A percentile compares a stretch with the other conserved stretches of the same genome.
phyloP scores from a whole-genome alignment of 257 asterid genomes.

The Solanum bukasovii region DNA sequence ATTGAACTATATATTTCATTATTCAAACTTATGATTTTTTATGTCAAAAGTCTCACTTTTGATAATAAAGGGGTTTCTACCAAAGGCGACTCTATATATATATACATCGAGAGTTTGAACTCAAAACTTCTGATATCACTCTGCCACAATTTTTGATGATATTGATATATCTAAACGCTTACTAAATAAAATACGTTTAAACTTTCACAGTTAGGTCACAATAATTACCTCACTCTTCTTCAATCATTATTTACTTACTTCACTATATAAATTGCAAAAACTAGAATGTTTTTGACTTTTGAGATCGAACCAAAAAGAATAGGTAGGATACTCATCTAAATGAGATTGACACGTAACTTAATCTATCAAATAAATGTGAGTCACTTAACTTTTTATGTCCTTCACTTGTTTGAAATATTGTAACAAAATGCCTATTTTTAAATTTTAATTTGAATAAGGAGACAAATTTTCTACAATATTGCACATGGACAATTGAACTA shows the following conservation, averaged over 20 bases:
- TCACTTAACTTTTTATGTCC: neutral
- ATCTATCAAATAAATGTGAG: neutral
- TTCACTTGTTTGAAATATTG: neutral
- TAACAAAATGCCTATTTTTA: neutral
- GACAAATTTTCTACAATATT: neutral
- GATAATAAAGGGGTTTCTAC: rapidly evolving
- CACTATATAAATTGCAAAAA: neutral
- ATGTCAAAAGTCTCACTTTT: rapidly evolving
- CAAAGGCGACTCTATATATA: neutral
- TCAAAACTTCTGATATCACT: neutral
- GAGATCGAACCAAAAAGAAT: neutral
- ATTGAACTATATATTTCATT: too few species aligned
- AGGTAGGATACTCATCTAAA: neutral
- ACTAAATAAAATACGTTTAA: neutral
- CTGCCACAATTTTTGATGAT: too few species aligned
- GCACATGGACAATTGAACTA: neutral
- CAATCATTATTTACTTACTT: neutral
- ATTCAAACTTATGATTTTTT: neutral
- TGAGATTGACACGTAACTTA: neutral
- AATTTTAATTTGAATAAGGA: neutral
- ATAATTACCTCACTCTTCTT: neutral
- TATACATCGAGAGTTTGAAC: neutral
- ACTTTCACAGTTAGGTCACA: neutral
- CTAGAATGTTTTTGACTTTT: neutral
- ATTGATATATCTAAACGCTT: neutral